A percentile compares a stretch with the other conserved stretches of the same genome.
These are phyloP conservation scores for Sporobolus alterniflorus DNA, from an alignment of 202 grass and related monocot genomes.

Conservation along the genomic window DNA sequence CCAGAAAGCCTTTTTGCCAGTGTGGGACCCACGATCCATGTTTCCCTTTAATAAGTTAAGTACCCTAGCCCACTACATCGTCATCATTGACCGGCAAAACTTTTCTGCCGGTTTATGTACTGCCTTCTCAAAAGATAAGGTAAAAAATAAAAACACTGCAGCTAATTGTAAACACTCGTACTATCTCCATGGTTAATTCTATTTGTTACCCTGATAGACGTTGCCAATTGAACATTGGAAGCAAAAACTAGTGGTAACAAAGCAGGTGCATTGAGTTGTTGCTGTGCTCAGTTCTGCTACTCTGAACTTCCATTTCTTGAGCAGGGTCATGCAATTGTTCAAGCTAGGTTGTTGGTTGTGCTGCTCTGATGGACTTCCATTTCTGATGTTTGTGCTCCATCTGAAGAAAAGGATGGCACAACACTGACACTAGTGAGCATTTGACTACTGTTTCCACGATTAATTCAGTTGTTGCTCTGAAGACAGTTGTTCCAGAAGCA, in stretches of 20 bases:
- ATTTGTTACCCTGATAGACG: not conserved
- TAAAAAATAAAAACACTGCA: not conserved
- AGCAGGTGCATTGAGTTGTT: not conserved
- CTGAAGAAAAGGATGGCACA: not conserved
- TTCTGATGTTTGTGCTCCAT: not conserved
- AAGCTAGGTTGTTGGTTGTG: too few species aligned
- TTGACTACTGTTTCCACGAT: not conserved
- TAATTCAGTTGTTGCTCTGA: not conserved
- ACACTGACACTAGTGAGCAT: not conserved
- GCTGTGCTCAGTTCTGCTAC: not conserved
- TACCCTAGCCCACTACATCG: constrained; percentile 21
- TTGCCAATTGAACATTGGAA: not conserved
- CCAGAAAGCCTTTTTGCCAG: constrained; percentile 1
- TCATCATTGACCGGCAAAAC: not conserved
- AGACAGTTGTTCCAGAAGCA: not conserved
- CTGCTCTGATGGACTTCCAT: not conserved
- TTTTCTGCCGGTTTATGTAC: not conserved
- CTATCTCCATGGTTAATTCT: not conserved
- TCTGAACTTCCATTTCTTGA: not conserved
- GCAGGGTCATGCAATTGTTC: not conserved
- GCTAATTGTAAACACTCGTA: not conserved
- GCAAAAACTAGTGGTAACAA: not conserved
- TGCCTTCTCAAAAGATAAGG: not conserved
- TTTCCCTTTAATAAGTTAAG: constrained; percentile 22
- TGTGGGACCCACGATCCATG: constrained; percentile 11